Percentiles rank a stretch among this genome's conserved stretches.
These are phyloP conservation scores for Pyrenula massariospora DNA, from an alignment of 495 filamentous ascomycete species.

Conservation along the genomic window DNA sequence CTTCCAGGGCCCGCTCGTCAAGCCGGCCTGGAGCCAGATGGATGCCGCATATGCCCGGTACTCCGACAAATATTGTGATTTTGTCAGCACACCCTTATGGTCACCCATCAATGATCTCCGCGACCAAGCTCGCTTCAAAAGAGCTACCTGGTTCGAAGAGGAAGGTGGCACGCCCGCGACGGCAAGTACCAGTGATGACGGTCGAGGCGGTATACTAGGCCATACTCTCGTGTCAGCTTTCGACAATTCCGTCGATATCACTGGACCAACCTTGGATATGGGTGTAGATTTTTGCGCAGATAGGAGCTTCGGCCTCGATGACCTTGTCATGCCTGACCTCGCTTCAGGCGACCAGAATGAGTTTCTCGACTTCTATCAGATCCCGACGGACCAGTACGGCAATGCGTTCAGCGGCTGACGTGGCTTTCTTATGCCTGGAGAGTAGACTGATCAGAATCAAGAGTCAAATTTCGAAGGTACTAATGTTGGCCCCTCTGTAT, in stretches of 20 bases:
- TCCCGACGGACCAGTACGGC: conserved; percentile 8
- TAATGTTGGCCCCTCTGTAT: too few relatives aligned
- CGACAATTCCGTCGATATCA: not conserved
- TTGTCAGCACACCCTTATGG: not conserved
- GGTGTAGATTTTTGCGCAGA: not conserved
- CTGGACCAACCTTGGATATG: not conserved
- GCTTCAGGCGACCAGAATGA: conserved; percentile 7
- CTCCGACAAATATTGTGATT: not conserved
- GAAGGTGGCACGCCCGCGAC: not conserved
- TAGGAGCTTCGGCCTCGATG: not conserved
- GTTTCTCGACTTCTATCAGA: conserved; percentile 6
- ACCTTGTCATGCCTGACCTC: not conserved
- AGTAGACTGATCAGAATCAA: too few relatives aligned
- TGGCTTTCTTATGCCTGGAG: conserved; percentile 7
- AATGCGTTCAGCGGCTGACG: not conserved
- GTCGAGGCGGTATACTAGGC: not conserved
- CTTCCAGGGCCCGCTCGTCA: not conserved
- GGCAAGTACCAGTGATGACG: not conserved
- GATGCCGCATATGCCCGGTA: not conserved
- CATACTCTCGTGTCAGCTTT: not conserved
- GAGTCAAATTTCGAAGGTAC: too few relatives aligned
- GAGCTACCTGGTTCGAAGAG: not conserved
- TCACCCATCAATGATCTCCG: not conserved
- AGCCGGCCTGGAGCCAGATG: not conserved
- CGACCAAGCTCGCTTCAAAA: not conserved